Base-by-base conservation (phyloP, 164 flowering plant genomes). In the Annona cherimola region DNA sequence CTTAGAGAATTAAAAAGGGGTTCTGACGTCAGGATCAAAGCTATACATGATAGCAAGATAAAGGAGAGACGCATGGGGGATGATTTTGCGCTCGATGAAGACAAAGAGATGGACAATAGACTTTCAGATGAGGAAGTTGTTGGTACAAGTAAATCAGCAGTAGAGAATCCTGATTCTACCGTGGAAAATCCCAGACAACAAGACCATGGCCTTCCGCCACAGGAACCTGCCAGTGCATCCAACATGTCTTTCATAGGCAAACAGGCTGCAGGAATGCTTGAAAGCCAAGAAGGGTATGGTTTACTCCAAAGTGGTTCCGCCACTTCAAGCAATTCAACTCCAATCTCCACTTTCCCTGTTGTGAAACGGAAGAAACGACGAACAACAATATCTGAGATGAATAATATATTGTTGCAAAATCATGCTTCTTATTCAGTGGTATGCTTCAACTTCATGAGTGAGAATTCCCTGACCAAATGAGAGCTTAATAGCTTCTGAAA, bases 1-100 rank as follows among this genome's bases (percentile, higher is more conserved):
- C 50, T 44, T 70, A 80, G 69, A 55, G 45, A 66, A 46, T 73
- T 69, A 41, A 71, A 69, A 68, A 42, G 73, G 2, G 54, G 20
- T 68, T 74, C 43, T 14, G 54, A 20, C 66, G 40, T 41, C 1
- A 76, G 6, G 59, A 69, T 39, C 45, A 79, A 75, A 55, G 14
- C n/a, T 68, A 74, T 61, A 44, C 42, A 43, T 62, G 69, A 35
- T 71, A 42, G 69, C 64, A 74, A 74, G 69, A n/a, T 63, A 43
- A 43, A 55, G 1, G 71, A 45, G 54, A 69, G 66, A 50, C 70
- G 50, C 18, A 20, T 14, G 50, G 79, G 66, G 4, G 64, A 73
- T 57, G 43, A 40, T 66, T 54, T 71, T 72, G 79, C 73, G 41
- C 26, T 75, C 73, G 73, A 45, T 45, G 74, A 73, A n/a, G 74